Conservation (phyloP, 164 flowering plant species). For the Macadamia tetraphylla region DNA sequence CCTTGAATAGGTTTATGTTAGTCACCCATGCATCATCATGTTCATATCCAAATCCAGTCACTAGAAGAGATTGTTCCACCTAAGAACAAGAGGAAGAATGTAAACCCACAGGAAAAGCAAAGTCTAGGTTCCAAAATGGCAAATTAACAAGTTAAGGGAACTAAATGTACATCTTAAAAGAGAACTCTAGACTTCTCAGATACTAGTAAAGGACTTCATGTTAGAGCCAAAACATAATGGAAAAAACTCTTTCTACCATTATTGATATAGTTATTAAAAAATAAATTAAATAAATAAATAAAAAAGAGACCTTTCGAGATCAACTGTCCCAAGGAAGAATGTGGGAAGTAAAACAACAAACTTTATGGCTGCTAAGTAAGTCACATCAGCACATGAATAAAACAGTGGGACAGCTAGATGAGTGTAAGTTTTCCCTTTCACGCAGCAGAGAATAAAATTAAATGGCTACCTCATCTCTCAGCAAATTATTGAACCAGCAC, state of each 20-base stretch:
- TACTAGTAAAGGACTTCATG: not conserved
- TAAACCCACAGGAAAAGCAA: slow-evolving; percentile 4
- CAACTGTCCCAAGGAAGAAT: no score
- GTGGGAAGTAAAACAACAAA: no score
- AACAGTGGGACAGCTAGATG: no score
- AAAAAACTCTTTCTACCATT: not conserved
- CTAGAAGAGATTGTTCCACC: slow-evolving; percentile 92
- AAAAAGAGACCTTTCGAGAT: no score
- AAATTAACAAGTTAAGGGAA: not conserved
- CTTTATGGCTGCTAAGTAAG: no score
- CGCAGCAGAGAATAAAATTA: no score
- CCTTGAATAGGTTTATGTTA: slow-evolving; percentile 79
- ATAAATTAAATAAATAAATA: no score
- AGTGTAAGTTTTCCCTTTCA: no score
- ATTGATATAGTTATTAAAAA: not conserved
- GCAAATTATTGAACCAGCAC: no score
- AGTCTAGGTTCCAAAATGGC: not conserved
- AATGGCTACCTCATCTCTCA: no score
- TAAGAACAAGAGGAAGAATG: slow-evolving; percentile 15
- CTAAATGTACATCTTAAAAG: not conserved
- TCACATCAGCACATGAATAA: no score
- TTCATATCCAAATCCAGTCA: slow-evolving; percentile 95
- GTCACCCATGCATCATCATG: slow-evolving; percentile 97
- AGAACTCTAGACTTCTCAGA: not conserved
- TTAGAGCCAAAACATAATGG: not conserved